Conservation (phyloP, 257 asterid genomes). For the Ajuga chamaepitys region DNA sequence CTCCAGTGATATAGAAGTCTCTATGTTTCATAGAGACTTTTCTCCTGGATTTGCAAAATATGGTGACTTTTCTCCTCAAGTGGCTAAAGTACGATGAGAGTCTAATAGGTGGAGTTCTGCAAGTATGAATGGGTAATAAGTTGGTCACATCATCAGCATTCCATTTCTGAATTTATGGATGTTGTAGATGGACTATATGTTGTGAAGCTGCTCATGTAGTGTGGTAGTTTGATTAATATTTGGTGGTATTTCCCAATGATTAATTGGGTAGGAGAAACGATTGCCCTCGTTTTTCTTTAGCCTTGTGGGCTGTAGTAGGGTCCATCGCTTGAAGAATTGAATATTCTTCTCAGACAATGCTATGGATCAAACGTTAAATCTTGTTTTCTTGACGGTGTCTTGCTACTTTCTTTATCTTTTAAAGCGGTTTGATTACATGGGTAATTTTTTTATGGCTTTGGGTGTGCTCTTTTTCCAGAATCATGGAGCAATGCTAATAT, state of each 20-base stretch:
- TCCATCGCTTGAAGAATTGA: not conserved
- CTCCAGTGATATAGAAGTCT: too few species aligned
- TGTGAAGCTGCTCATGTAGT: not conserved
- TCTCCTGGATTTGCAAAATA: not conserved
- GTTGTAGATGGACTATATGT: not conserved
- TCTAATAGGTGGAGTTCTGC: not conserved
- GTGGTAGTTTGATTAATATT: not conserved
- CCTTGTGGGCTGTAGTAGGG: not conserved
- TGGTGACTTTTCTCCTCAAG: not conserved
- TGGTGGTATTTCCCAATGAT: not conserved
- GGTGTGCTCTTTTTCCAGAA: constrained; percentile 1
- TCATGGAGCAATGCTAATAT: constrained; percentile 5
- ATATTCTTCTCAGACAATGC: not conserved
- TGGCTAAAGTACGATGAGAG: not conserved
- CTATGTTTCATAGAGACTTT: too few species aligned
- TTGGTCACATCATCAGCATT: not conserved
- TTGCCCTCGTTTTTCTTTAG: not conserved
- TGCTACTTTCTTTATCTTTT: not conserved
- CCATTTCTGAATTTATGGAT: not conserved
- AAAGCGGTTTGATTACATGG: not conserved
- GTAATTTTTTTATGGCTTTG: not conserved
- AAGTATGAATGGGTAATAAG: not conserved
- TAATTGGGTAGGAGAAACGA: too few species aligned
- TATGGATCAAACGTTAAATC: not conserved
- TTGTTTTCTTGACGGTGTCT: not conserved